Conservation (phyloP, 192 early-diverging fungal genomes). For the Cetraspora pellucida region DNA sequence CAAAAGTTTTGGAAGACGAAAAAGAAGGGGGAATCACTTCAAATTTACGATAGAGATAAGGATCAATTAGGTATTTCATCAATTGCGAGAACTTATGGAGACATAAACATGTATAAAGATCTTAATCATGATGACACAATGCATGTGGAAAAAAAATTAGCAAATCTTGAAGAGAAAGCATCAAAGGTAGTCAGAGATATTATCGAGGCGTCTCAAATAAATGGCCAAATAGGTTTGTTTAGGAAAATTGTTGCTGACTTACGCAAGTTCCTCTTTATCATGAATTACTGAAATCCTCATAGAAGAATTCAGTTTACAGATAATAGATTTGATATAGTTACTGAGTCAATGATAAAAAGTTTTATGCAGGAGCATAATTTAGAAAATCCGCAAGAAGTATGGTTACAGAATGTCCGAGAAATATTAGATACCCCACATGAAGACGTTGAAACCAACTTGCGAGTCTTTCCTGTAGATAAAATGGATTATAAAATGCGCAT, state of each 20-base stretch:
- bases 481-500: background rate
- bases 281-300: slow-evolving; percentile 37
- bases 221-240: slow-evolving; percentile 11
- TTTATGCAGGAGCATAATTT: slow-evolving; percentile 42
- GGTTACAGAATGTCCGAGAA: slow-evolving; percentile 44
- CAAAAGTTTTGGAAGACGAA: background rate
- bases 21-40: slow-evolving; percentile 23
- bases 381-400: slow-evolving; percentile 35
- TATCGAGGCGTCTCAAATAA: slow-evolving; percentile 4
- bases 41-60: slow-evolving; percentile 30
- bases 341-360: slow-evolving; percentile 7
- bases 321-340: slow-evolving; percentile 27
- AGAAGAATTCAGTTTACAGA: slow-evolving; percentile 34
- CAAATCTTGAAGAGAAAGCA: slow-evolving; percentile 29
- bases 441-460: slow-evolving; percentile 27
- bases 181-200: slow-evolving; percentile 32
- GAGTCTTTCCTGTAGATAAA: slow-evolving; percentile 6
- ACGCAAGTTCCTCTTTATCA: slow-evolving; percentile 41
- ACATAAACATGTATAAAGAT: slow-evolving; percentile 34
- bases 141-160: slow-evolving; percentile 38
- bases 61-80: slow-evolving; percentile 6
- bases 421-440: slow-evolving; percentile 37
- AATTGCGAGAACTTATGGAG: slow-evolving; percentile 32
- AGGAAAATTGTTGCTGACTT: slow-evolving; percentile 33
- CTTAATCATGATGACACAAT: slow-evolving; percentile 34